These are phyloP conservation scores for Candida coleopterorum DNA, from an alignment of 805 yeast genomes.

Conservation along the genomic window DNA sequence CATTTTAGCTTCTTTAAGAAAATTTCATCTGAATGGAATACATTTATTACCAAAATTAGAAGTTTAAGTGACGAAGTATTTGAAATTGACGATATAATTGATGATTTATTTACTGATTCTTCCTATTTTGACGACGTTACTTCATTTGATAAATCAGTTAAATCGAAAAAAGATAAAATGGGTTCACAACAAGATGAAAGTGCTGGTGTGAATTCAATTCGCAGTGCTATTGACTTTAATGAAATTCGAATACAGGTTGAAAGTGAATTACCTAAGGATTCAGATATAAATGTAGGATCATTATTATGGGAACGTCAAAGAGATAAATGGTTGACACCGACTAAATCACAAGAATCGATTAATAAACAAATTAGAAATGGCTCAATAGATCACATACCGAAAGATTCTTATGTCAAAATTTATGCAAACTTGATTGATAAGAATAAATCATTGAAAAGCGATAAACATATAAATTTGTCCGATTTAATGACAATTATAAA, in stretches of 20 bases:
- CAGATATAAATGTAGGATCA: conserved; percentile 40
- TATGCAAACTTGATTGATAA: conserved; percentile 69
- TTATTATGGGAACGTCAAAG: conserved; percentile 69
- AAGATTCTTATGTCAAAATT: conserved; percentile 53
- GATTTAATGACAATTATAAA: conserved; percentile 71
- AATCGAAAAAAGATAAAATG: conserved; percentile 28
- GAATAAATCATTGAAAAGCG: conserved; percentile 56
- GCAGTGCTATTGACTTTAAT: background rate
- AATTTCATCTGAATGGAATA: conserved; percentile 36
- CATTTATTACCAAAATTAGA: conserved; percentile 28
- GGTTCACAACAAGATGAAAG: no score
- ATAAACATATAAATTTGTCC: conserved; percentile 60
- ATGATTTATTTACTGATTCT: conserved; percentile 44
- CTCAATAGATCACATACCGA: conserved; percentile 34
- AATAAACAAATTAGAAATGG: conserved; percentile 9
- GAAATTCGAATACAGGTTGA: background rate
- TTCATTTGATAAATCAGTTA: conserved; percentile 18
- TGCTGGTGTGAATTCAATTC: conserved; percentile 11
- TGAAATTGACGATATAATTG: conserved; percentile 22
- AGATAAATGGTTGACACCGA: conserved; percentile 54
- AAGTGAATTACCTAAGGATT: conserved; percentile 1
- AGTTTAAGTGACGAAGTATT: conserved; percentile 46
- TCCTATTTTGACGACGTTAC: conserved; percentile 26
- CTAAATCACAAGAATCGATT: conserved; percentile 11
- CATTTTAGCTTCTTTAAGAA: conserved; percentile 30